phyloP scores from a whole-genome alignment of 352 stramenopile genomes.

The Elongisporangium anandrum region DNA sequence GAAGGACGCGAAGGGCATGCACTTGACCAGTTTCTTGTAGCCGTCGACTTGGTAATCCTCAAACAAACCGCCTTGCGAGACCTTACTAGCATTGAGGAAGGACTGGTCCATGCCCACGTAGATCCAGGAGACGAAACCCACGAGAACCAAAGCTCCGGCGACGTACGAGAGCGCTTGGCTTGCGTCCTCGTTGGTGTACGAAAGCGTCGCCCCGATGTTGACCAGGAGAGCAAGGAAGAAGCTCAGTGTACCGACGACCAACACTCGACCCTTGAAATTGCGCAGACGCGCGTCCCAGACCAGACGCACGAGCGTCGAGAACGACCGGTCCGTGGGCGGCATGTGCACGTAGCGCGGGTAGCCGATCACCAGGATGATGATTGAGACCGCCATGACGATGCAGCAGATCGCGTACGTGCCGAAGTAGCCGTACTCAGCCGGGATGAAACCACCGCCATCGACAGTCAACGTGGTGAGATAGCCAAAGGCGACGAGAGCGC shows the following conservation, averaged over 20 bases:
- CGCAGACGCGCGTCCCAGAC: conserved; percentile 15
- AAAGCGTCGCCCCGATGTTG: conserved; percentile 54
- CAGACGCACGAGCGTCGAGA: conserved; percentile 40
- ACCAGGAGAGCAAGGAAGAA: conserved; percentile 32
- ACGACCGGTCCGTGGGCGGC: conserved; percentile 27
- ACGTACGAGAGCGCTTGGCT: conserved; percentile 48
- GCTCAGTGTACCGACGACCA: conserved; percentile 23
- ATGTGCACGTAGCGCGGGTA: conserved; percentile 42
- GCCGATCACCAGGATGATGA: conserved; percentile 25
- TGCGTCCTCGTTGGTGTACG: conserved; percentile 14
- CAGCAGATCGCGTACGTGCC: conserved; percentile 48
- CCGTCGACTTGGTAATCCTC: conserved; percentile 36
- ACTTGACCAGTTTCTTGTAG: conserved; percentile 52
- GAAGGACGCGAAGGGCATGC: conserved; percentile 51
- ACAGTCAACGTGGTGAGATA: conserved; percentile 69
- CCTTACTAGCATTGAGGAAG: conserved; percentile 43
- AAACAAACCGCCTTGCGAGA: conserved; percentile 33
- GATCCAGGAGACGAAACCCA: conserved; percentile 45
- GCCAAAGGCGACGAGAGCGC: conserved; percentile 73
- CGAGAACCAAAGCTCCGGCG: conserved; percentile 25
- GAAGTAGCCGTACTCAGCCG: conserved; percentile 71
- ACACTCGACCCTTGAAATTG: conserved; percentile 19
- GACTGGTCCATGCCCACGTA: conserved; percentile 33
- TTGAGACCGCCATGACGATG: conserved; percentile 25
- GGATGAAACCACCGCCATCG: conserved; percentile 54